phyloP scores from a whole-genome alignment of 352 stramenopile species.

The Pythium graminicola region DNA sequence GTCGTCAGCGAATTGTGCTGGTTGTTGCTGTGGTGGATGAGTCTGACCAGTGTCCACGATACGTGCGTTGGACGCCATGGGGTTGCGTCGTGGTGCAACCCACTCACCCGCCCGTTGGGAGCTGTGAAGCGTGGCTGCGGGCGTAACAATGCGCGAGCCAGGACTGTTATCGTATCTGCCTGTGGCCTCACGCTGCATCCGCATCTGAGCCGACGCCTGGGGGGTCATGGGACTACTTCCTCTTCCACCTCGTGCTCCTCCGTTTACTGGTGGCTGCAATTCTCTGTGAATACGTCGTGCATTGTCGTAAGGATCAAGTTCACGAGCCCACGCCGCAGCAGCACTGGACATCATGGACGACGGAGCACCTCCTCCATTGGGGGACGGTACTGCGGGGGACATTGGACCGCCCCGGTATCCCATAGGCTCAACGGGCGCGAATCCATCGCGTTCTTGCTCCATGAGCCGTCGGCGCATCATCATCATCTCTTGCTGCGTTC shows the following conservation, averaged over 20 bases:
- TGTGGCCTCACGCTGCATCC: slow-evolving; percentile 3
- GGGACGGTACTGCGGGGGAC: neutral
- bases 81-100: neutral
- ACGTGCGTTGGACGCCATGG: neutral
- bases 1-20: neutral
- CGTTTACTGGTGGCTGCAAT: slow-evolving; percentile 14
- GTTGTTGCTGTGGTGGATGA: neutral
- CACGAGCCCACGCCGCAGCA: slow-evolving; percentile 14
- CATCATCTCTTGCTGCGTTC: slow-evolving; percentile 18
- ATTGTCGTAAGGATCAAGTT: slow-evolving; percentile 22
- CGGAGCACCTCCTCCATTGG: neutral
- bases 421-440: neutral
- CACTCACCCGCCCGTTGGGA: slow-evolving; percentile 5
- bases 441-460: slow-evolving; percentile 18
- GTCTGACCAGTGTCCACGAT: neutral
- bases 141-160: slow-evolving; percentile 24
- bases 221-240: slow-evolving; percentile 6
- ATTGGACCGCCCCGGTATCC: slow-evolving; percentile 2
- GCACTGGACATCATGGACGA: neutral
- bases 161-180: slow-evolving; percentile 15
- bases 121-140: slow-evolving; percentile 17
- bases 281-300: slow-evolving; percentile 35
- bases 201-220: slow-evolving; percentile 16
- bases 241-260: slow-evolving; percentile 3
- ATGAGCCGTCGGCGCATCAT: slow-evolving; percentile 9